Evolutionary conservation across 2,329 filamentous ascomycete genomes (phyloP).

Genomic region (Massarina eburnea): DNA sequence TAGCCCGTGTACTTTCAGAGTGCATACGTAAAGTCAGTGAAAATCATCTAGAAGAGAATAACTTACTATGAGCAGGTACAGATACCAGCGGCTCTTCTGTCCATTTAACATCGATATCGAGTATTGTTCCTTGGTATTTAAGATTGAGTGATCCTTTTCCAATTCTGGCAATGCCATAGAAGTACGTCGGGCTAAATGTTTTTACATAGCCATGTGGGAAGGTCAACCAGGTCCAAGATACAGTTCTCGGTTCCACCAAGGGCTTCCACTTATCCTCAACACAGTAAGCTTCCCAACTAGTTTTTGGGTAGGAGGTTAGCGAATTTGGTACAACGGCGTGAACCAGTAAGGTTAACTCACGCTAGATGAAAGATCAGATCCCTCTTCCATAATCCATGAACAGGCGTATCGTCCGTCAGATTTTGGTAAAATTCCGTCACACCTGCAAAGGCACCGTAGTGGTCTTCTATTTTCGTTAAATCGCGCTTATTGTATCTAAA

Average conservation of each 20-base stretch:
- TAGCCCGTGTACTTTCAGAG: neutral
- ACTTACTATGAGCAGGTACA: neutral
- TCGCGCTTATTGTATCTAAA: neutral
- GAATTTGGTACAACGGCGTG: neutral
- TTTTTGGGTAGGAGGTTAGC: neutral
- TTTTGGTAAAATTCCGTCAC: neutral
- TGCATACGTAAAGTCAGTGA: neutral
- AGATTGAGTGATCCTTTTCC: neutral
- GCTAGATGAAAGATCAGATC: neutral
- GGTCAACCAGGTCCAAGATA: constrained; percentile 2
- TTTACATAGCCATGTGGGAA: constrained; percentile 1
- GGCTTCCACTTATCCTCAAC: neutral
- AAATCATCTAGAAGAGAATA: neutral
- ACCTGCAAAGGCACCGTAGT: constrained; percentile 2
- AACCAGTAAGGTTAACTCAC: neutral
- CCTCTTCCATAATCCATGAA: constrained; percentile 1
- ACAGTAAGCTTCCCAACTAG: neutral
- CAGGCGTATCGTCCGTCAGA: neutral
- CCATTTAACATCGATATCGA: neutral
- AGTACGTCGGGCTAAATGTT: neutral
- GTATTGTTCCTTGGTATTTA: neutral
- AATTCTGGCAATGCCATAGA: neutral
- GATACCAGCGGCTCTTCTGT: neutral
- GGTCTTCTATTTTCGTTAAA: neutral
- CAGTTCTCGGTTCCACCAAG: neutral